Base-by-base conservation (phyloP, 2,329 filamentous ascomycete genomes). In the Myotisia sp. region DNA sequence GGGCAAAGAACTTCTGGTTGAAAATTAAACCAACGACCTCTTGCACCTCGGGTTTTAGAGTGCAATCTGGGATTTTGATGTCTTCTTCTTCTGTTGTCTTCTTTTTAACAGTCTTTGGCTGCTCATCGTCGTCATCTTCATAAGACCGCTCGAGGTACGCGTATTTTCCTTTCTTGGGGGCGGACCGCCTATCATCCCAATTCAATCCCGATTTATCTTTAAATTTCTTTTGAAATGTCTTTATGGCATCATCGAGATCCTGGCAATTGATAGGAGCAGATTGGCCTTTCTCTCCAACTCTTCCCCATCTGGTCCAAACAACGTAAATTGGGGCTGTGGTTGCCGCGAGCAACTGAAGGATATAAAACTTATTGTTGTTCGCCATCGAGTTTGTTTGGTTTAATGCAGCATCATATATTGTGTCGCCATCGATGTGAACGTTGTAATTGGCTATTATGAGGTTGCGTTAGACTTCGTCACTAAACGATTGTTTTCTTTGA, bases 341-440 rank as follows among this genome's bases (percentile, higher is more conserved):
- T n/a, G 6, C 55, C 41, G 4, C 56, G n/a, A 74, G 48, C 41
- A 81, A 62, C 62, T 87, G 80, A 18, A 85, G 53, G 18, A 73
- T 71, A 49, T 86, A 87, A 53, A 86, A 87, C 45, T 90, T 90
- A 55, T 90, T 87, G 55, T 80, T 79, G 50, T 87, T 90, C 29
- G 67, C 56, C 0, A 63, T 59, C 0, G 79, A 63, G 44, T 84
- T 80, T 7, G 82, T 79, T 51, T 86, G 79, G 45, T 86, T 90
- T 29, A 92, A 62, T 0, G 79, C 75, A 0, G 79, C 82, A 50
- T 92, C 83, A 52, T 72, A 87, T 30, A 87, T 82, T 36, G 78
- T 58, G 13, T 74, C 72, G 24, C 68, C 55, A 40, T 77, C 77
- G 37, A 87, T 70, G 48, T 79, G 75, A 20, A 92, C 81, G 2